Conservation (phyloP, 1,284 basidiomycete species). For the Ganoderma lucidum region DNA sequence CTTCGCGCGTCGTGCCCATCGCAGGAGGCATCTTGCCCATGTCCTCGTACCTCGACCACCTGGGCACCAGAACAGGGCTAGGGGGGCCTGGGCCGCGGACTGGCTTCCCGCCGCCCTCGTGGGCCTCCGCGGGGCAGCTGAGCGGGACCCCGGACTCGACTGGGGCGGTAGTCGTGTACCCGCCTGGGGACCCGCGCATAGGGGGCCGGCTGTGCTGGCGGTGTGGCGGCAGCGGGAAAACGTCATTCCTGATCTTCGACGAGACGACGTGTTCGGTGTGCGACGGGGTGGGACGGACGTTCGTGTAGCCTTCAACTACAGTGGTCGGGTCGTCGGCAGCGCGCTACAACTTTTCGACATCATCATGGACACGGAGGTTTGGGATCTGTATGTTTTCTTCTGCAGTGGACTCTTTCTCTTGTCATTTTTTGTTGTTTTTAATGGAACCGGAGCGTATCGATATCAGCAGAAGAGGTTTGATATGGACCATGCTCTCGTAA, state of each 20-base stretch:
- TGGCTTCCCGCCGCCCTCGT: conserved; percentile 26
- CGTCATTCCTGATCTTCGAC: conserved; percentile 65
- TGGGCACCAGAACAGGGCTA: conserved; percentile 16
- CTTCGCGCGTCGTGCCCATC: conserved; percentile 34
- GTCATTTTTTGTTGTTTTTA: not conserved
- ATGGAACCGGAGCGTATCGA: not conserved
- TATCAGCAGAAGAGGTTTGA: not conserved
- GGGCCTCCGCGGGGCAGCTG: conserved; percentile 19
- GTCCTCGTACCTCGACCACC: conserved; percentile 35
- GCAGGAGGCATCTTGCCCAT: conserved; percentile 36
- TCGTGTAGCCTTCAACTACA: conserved; percentile 16
- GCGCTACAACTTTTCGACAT: not conserved
- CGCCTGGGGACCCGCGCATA: conserved; percentile 73
- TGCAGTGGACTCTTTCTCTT: not conserved
- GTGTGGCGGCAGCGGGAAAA: conserved; percentile 65
- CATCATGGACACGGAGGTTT: not conserved
- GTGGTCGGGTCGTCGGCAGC: not conserved
- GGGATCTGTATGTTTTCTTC: not conserved
- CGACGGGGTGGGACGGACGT: conserved; percentile 67
- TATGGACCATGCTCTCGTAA: not conserved
- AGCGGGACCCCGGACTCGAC: conserved; percentile 39
- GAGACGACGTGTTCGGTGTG: conserved; percentile 56
- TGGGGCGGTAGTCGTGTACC: conserved; percentile 54
- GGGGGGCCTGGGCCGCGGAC: conserved; percentile 1
- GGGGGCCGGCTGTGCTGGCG: conserved; percentile 72